Conservation (phyloP, 805 yeast genomes). For the Debaryomyces maramus region DNA sequence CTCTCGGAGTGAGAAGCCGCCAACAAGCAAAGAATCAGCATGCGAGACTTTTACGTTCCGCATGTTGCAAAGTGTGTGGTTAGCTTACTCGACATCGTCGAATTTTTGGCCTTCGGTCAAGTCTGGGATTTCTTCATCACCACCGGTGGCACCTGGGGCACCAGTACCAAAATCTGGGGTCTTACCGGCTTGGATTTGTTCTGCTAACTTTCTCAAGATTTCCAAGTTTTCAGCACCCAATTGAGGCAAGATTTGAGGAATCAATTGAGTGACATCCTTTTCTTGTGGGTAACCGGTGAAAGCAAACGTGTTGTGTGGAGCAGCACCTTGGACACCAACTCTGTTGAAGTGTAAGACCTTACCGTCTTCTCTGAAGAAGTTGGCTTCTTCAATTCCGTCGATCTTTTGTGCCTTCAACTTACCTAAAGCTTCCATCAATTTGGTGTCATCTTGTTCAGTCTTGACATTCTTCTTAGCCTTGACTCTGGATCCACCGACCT, state of each 20-base stretch:
- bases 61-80: constrained; percentile 1
- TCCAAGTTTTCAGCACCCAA: constrained; percentile 94
- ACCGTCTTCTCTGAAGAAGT: constrained; percentile 96
- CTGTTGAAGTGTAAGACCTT: constrained; percentile 93
- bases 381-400: constrained; percentile 93
- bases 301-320: constrained; percentile 87
- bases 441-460: constrained; percentile 84
- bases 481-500: constrained; percentile 86
- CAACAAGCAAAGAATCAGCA: too few species aligned
- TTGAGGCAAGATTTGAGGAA: constrained; percentile 93
- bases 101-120: constrained; percentile 88
- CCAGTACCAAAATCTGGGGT: constrained; percentile 49
- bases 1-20: too few species aligned
- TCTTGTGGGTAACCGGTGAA: constrained; percentile 94
- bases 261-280: constrained; percentile 86
- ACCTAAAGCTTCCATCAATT: constrained; percentile 83
- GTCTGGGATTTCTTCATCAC: constrained; percentile 68
- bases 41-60: too few species aligned
- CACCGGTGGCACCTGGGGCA: constrained; percentile 36
- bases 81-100: constrained; percentile 53
- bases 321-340: constrained; percentile 94
- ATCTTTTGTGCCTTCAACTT: constrained; percentile 87
- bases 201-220: constrained; percentile 85
- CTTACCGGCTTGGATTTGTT: constrained; percentile 71
- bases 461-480: constrained; percentile 77